phyloP scores from a whole-genome alignment of 2,329 filamentous ascomycete genomes.

The Tolypocladium album region DNA sequence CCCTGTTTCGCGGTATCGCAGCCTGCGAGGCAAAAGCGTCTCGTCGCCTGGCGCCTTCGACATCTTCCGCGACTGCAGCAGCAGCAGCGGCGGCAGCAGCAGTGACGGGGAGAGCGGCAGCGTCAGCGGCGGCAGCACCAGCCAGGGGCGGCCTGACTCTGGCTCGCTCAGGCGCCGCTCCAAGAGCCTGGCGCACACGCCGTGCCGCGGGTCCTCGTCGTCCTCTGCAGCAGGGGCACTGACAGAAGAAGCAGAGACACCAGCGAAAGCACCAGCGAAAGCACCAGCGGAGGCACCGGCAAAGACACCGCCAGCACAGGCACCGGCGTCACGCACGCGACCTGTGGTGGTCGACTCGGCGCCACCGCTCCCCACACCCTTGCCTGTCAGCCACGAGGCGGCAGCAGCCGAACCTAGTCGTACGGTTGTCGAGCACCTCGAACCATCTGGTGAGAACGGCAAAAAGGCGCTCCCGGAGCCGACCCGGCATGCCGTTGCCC shows the following conservation, averaged over 20 bases:
- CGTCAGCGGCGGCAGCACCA: conserved; percentile 4
- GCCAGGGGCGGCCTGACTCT: conserved; percentile 5
- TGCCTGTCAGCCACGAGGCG: conserved; percentile 15
- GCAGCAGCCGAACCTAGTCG: conserved; percentile 9
- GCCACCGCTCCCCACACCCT: conserved; percentile 13
- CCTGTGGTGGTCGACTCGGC: not conserved
- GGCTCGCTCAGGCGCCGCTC: conserved; percentile 11
- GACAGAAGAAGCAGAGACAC: too few relatives aligned
- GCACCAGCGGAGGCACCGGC: too few relatives aligned
- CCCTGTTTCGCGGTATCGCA: conserved; percentile 19
- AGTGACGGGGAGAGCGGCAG: not conserved
- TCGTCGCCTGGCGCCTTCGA: conserved; percentile 19
- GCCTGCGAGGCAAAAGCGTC: conserved; percentile 23
- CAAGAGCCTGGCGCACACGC: conserved; percentile 12
- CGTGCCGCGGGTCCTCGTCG: conserved; percentile 1
- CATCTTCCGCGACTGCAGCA: conserved; percentile 13
- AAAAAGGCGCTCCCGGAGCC: not conserved
- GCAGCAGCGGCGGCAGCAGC: not conserved
- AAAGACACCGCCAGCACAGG: not conserved
- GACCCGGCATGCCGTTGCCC: not conserved
- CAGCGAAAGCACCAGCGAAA: too few relatives aligned
- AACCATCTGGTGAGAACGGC: conserved; percentile 1
- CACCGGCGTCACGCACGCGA: not conserved
- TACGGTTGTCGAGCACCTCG: conserved; percentile 1
- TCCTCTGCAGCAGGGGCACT: too few relatives aligned